A percentile compares a stretch with the other conserved stretches of the same genome.
phyloP scores from a whole-genome alignment of 129 eudicot genomes.

The Lactuca sativa region DNA sequence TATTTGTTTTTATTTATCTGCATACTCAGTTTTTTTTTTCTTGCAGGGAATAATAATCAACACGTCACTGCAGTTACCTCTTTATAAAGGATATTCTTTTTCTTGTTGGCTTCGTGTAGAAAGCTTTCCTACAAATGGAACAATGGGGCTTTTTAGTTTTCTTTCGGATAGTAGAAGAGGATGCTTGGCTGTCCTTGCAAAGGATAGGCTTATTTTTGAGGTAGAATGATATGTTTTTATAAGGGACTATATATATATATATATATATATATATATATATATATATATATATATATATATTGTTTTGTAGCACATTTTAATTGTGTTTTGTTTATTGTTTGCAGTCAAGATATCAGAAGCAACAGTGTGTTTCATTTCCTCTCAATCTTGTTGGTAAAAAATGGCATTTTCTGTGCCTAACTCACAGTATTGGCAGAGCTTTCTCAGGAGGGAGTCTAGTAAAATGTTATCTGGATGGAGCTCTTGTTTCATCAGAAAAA shows the following conservation, averaged over 20 bases:
- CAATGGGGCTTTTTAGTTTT: slow-evolving; percentile 93
- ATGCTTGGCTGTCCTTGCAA: slow-evolving; percentile 67
- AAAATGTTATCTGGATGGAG: slow-evolving; percentile 87
- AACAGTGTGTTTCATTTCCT: slow-evolving; percentile 66
- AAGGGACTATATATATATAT: not conserved
- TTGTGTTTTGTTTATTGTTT: slow-evolving; percentile 29
- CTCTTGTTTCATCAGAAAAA: slow-evolving; percentile 76
- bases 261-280: too few relatives aligned
- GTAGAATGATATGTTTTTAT: slow-evolving; percentile 32
- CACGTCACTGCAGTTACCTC: slow-evolving; percentile 88
- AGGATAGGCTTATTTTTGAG: slow-evolving; percentile 81
- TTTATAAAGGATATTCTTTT: slow-evolving; percentile 86
- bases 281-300: not conserved
- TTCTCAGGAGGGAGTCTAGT: slow-evolving; percentile 98
- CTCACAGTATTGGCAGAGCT: slow-evolving; percentile 88
- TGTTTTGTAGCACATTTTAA: not conserved
- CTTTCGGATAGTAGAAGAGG: slow-evolving; percentile 89
- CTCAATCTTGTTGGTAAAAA: slow-evolving; percentile 63
- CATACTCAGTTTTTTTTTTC: slow-evolving; percentile 1
- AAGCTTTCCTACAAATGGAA: slow-evolving; percentile 73
- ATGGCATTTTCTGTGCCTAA: slow-evolving; percentile 90
- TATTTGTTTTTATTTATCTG: slow-evolving; percentile 10
- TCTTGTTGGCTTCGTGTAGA: slow-evolving; percentile 98
- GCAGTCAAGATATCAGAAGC: slow-evolving; percentile 87
- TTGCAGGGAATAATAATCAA: slow-evolving; percentile 83